Base-by-base conservation (phyloP, 306 rosid species). In the Morella rubra region DNA sequence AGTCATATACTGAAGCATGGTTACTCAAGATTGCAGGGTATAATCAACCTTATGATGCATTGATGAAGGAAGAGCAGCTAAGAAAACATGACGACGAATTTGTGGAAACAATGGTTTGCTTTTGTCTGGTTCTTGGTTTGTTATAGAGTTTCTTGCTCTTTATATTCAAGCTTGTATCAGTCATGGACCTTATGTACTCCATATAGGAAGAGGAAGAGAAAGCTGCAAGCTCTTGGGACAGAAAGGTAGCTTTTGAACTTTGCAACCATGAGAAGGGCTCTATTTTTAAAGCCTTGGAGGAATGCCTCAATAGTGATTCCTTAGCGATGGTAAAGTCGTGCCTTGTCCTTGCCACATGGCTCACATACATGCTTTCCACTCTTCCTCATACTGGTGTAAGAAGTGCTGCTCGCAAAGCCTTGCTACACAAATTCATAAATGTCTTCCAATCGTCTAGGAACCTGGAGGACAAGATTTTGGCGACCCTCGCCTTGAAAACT, bases 261-360 rank as follows among this genome's bases (percentile, higher is more conserved):
- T 89, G 95, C 82, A 94, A 88, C 86, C 95, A 94, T 73, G 98
- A 94, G 80, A 90, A 82, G 40, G 95, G 98, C 19, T 86, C 94
- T 64, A 90, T 94, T 80, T 92, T 92, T 72, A 89, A 92, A 83
- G 93, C 93, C 51, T 84, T 92, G 81, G 94, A 86, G 84, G 96
- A 90, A 83, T 87, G 96, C 80, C 82, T 94, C 14, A 86, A 81
- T 90, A 90, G 95, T 73, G 89, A 81, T 74, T 90, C 97, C 66
- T 71, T 89, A 71, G 87, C 86, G 78, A 83, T 82, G 80, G 90
- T 89, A 45, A 92, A 88, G 75, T 88, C 96, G 46, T 80, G 97
- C 80, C 95, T 95, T 84, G 92, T 90, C 42, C 83, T 89, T 69
- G 91, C 91, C 79, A 85, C 98, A 18, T 95, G 98, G 98, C 91